Base-by-base conservation (phyloP, 2,329 filamentous ascomycete genomes). In the Apiospora malaysiana region DNA sequence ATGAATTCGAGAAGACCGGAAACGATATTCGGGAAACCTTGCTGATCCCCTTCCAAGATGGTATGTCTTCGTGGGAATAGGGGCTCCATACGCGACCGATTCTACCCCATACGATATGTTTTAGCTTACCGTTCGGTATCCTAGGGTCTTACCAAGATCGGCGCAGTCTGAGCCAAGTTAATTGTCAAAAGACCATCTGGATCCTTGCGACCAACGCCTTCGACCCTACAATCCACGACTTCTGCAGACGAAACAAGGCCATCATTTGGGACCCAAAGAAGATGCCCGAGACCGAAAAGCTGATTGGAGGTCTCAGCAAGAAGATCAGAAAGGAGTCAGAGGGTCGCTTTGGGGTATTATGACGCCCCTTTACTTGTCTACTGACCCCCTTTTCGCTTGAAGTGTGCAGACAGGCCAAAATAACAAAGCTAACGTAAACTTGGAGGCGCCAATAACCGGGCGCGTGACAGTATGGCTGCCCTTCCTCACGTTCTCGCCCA, bases 1-100 rank as follows among this genome's bases (percentile, higher is more conserved):
- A 88, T 68, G 85, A 88, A 68, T 86, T 87, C 63, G 85, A 87
- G 49, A 87, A 86, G 74, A 85, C 83, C 0, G 78, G 73, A 0
- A 21, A 75, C 5, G 79, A 82, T 0, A 78, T 86, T 2, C 81
- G 81, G 12, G 75, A 85, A 25, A 75, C 84, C 6, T 76, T 88
- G 9, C 75, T 88, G 1, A 71, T 84, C 4, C 80, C 82, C 0
- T 84, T 86, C 70, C 82, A 86, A 5, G 79, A 56, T 8, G 49
- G 47, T 49, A 49, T 25, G 47, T 80, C 51, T 84, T 3, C 32
- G 32, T 32, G 6, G 32, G 32, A 6, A 6, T 4, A 4, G 32
- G 32, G 32, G 6, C 32, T 32, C 32, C 6, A 32, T 32, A 32
- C 3, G 32, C 3, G 84, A 82, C 76, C 69, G 77, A 4, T 70